Conservation (phyloP, 2,329 filamentous ascomycete species). For the Curvularia sp. region DNA sequence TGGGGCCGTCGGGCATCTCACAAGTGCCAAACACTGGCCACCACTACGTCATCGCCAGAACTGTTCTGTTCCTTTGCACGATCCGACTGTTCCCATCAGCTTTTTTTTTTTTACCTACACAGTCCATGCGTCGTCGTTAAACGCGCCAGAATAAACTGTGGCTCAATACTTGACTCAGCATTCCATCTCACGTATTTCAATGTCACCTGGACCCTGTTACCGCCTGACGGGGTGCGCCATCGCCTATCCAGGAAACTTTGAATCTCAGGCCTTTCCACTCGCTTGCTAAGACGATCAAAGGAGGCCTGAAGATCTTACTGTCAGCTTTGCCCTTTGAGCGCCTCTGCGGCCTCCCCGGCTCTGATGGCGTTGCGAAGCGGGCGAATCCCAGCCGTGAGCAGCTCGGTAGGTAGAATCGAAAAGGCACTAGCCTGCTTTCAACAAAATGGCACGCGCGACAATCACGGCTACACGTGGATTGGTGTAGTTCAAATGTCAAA, state of each 20-base stretch:
- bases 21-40: neutral
- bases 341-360: constrained; percentile 6
- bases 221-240: constrained; percentile 13
- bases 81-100: neutral
- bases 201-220: constrained; percentile 27
- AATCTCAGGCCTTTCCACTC: constrained; percentile 3
- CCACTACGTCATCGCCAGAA: constrained; percentile 6
- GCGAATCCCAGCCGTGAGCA: constrained; percentile 1
- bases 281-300: constrained; percentile 4
- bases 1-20: constrained; percentile 1
- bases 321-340: constrained; percentile 8
- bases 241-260: constrained; percentile 10
- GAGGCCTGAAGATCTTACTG: constrained; percentile 2
- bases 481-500: neutral
- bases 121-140: neutral
- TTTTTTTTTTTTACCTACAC: constrained; percentile 1
- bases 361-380: constrained; percentile 1
- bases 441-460: constrained; percentile 1
- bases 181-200: constrained; percentile 26
- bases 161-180: constrained; percentile 40
- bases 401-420: neutral
- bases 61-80: neutral
- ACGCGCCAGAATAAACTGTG: constrained; percentile 23
- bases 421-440: neutral
- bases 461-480: constrained; percentile 1